Conservation (phyloP, 805 yeast species). For the Candida berthetii region DNA sequence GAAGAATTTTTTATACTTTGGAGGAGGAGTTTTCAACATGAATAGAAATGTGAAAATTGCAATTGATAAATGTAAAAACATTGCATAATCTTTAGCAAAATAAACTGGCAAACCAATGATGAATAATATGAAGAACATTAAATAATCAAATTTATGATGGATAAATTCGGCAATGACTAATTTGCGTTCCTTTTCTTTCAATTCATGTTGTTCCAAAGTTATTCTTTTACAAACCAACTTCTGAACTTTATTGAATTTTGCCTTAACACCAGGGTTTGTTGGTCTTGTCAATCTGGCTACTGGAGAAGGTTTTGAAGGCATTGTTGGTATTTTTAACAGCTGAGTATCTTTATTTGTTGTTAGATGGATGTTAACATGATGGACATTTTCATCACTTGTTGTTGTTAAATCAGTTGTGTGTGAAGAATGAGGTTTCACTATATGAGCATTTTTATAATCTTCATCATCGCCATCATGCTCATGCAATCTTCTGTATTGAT, state of each 20-base stretch:
- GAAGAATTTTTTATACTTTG: slow-evolving; percentile 39
- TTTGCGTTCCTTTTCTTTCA: slow-evolving; percentile 12
- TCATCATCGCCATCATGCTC: neutral
- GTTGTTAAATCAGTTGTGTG: too few species aligned
- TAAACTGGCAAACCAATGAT: slow-evolving; percentile 56
- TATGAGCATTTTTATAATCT: neutral
- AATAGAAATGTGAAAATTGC: slow-evolving; percentile 51
- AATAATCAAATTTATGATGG: slow-evolving; percentile 47
- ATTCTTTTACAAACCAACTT: slow-evolving; percentile 17
- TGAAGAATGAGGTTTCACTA: too few species aligned
- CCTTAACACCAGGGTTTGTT: slow-evolving; percentile 8
- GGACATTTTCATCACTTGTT: neutral
- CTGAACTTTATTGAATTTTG: slow-evolving; percentile 4
- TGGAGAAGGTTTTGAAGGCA: slow-evolving; percentile 14
- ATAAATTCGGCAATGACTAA: slow-evolving; percentile 28
- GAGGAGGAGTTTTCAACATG: slow-evolving; percentile 39
- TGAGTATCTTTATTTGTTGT: slow-evolving; percentile 2
- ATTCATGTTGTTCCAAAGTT: slow-evolving; percentile 9
- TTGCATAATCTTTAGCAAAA: slow-evolving; percentile 46
- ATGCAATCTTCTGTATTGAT: slow-evolving; percentile 6
- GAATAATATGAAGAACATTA: slow-evolving; percentile 39
- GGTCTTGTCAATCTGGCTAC: slow-evolving; percentile 8
- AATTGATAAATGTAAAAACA: slow-evolving; percentile 58
- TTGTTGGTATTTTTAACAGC: slow-evolving; percentile 1
- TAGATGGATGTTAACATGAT: neutral